phyloP scores from a whole-genome alignment of 768 basidiomycete species.

The Hypsizygus marmoreus region DNA sequence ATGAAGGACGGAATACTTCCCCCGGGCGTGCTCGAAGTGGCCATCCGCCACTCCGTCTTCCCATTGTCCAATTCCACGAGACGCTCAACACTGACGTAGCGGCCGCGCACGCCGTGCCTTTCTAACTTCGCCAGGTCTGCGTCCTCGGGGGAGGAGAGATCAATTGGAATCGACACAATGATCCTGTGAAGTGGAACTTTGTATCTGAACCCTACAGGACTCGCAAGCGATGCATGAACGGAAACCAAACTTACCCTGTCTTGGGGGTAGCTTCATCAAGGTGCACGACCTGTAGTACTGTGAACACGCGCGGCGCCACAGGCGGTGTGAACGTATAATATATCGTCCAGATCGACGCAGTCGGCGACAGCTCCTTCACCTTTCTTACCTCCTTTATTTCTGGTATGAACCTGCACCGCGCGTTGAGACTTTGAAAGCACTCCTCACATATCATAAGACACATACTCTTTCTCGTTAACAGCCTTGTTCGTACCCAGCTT shows the following conservation, averaged over 20 bases:
- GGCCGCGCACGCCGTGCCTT: constrained; percentile 63
- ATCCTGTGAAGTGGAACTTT: constrained; percentile 31
- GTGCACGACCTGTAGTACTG: constrained; percentile 66
- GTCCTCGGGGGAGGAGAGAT: constrained; percentile 53
- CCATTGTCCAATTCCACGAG: constrained; percentile 64
- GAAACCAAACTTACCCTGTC: constrained; percentile 52
- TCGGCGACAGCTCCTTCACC: constrained; percentile 64
- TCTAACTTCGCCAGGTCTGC: constrained; percentile 61
- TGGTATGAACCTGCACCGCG: constrained; percentile 59
- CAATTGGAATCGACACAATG: constrained; percentile 68
- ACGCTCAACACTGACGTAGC: constrained; percentile 71
- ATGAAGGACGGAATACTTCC: constrained; percentile 69
- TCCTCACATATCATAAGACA: too few relatives aligned
- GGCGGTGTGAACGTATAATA: constrained; percentile 75
- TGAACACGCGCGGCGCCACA: constrained; percentile 74
- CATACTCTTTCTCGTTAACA: constrained; percentile 68
- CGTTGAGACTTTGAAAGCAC: background rate
- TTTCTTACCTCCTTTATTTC: constrained; percentile 63
- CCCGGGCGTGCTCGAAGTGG: constrained; percentile 71
- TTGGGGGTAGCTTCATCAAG: constrained; percentile 50
- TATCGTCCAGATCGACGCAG: constrained; percentile 67
- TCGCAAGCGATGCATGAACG: background rate
- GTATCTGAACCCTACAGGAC: too few relatives aligned
- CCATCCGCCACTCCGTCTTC: constrained; percentile 78
- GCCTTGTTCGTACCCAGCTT: constrained; percentile 68